Evolutionary conservation across 2,329 filamentous ascomycete species (phyloP).

Genomic region (Scleromitrula shiraiana): DNA sequence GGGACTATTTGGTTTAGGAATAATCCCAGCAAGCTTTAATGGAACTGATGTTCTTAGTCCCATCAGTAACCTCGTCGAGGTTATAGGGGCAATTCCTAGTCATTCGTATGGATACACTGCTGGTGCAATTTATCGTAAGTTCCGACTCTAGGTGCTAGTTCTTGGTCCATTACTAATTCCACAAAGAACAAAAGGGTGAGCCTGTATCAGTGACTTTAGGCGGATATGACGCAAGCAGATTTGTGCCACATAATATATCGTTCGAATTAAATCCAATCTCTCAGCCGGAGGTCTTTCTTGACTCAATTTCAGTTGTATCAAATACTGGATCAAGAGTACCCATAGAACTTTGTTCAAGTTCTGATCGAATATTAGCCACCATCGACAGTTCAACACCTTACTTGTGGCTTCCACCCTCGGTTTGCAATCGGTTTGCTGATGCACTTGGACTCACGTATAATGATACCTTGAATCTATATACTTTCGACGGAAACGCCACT

Average conservation of each 20-base stretch:
- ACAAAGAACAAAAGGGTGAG: conserved; percentile 34
- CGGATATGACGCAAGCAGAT: conserved; percentile 58
- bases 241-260: conserved; percentile 49
- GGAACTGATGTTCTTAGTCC: conserved; percentile 42
- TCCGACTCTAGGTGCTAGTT: background rate
- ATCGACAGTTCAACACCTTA: conserved; percentile 59
- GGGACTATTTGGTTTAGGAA: conserved; percentile 50
- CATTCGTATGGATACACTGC: conserved; percentile 70
- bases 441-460: conserved; percentile 60
- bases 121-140: conserved; percentile 62
- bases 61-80: conserved; percentile 49
- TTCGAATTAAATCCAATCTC: conserved; percentile 47
- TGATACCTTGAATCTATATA: conserved; percentile 54
- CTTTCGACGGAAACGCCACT: conserved; percentile 49
- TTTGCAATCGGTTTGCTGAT: conserved; percentile 57
- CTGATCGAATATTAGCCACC: conserved; percentile 22
- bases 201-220: conserved; percentile 58
- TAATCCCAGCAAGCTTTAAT: conserved; percentile 45
- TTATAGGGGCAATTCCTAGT: conserved; percentile 55
- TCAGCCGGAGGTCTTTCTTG: conserved; percentile 32
- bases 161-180: conserved; percentile 22
- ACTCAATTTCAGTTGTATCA: conserved; percentile 21
- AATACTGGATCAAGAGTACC: conserved; percentile 36
- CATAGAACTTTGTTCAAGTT: conserved; percentile 15
- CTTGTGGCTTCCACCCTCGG: conserved; percentile 50